Conservation (phyloP, 441 rosid genomes). For the Corymbia calophylla region DNA sequence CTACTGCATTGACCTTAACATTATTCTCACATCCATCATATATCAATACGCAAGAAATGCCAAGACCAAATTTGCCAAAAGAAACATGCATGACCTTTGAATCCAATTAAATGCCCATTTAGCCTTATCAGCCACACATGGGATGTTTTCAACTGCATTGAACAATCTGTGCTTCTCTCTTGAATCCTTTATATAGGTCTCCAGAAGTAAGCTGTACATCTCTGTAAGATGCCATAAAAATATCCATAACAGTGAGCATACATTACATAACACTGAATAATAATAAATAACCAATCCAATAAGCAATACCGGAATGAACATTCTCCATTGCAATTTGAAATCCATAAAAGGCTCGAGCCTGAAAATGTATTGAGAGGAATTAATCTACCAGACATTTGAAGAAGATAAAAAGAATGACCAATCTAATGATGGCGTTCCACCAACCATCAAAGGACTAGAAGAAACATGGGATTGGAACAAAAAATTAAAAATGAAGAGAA, state of each 20-base stretch:
- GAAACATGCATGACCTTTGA: constrained; percentile 31
- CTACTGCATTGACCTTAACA: background rate
- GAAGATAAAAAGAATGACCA: background rate
- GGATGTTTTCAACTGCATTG: constrained; percentile 77
- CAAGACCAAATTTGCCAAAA: background rate
- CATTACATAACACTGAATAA: background rate
- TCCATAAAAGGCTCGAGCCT: constrained; percentile 92
- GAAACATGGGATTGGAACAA: background rate
- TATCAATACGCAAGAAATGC: background rate
- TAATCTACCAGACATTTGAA: background rate
- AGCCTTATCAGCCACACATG: constrained; percentile 75
- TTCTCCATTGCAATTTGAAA: constrained; percentile 96
- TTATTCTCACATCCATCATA: background rate
- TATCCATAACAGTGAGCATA: background rate
- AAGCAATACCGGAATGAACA: constrained; percentile 78
- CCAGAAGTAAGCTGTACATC: constrained; percentile 90
- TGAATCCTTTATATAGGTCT: constrained; percentile 79
- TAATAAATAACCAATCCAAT: background rate
- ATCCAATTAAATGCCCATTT: constrained; percentile 88
- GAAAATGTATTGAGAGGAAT: constrained; percentile 16
- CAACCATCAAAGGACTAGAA: background rate
- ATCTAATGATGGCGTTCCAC: background rate
- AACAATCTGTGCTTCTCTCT: constrained; percentile 77
- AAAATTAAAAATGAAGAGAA: background rate
- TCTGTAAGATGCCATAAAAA: constrained; percentile 27